Conservation (phyloP, 108 stramenopile species). For the Parmales sp. region DNA sequence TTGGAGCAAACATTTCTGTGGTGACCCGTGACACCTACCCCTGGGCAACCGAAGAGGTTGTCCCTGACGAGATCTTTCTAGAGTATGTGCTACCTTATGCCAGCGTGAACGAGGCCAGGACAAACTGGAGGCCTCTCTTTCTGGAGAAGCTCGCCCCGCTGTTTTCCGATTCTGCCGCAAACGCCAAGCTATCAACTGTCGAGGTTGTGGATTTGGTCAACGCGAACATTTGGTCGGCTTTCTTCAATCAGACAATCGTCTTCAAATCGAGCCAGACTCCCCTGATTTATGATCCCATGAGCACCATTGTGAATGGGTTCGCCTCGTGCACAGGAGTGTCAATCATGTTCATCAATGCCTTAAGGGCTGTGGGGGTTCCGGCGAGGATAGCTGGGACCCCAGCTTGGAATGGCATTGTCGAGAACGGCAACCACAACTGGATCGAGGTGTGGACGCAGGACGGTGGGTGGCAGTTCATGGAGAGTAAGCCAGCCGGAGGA, state of each 20-base stretch:
- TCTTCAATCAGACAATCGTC: slow-evolving; percentile 31
- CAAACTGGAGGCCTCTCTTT: slow-evolving; percentile 65
- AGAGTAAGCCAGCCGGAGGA: slow-evolving; percentile 52
- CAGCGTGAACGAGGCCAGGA: slow-evolving; percentile 63
- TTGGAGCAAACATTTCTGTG: slow-evolving; percentile 57
- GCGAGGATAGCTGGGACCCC: slow-evolving; percentile 72
- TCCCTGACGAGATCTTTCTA: slow-evolving; percentile 51
- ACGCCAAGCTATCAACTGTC: not conserved
- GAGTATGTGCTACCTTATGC: slow-evolving; percentile 76
- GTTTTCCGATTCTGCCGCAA: slow-evolving; percentile 21
- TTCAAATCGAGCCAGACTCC: slow-evolving; percentile 64
- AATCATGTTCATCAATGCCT: slow-evolving; percentile 49
- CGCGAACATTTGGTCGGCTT: slow-evolving; percentile 41
- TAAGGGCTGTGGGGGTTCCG: slow-evolving; percentile 60
- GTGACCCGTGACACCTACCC: slow-evolving; percentile 46
- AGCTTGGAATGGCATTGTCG: slow-evolving; percentile 59
- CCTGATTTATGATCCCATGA: slow-evolving; percentile 74
- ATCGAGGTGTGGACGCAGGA: slow-evolving; percentile 58
- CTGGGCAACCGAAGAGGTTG: slow-evolving; percentile 40
- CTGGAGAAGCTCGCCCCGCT: no score
- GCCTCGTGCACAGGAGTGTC: slow-evolving; percentile 71
- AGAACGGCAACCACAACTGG: slow-evolving; percentile 83
- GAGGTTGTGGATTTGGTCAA: slow-evolving; percentile 50
- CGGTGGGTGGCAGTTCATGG: slow-evolving; percentile 58
- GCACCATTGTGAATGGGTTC: slow-evolving; percentile 65